Base-by-base conservation (phyloP, 805 yeast genomes). In the Komagataella kurtzmanii region DNA sequence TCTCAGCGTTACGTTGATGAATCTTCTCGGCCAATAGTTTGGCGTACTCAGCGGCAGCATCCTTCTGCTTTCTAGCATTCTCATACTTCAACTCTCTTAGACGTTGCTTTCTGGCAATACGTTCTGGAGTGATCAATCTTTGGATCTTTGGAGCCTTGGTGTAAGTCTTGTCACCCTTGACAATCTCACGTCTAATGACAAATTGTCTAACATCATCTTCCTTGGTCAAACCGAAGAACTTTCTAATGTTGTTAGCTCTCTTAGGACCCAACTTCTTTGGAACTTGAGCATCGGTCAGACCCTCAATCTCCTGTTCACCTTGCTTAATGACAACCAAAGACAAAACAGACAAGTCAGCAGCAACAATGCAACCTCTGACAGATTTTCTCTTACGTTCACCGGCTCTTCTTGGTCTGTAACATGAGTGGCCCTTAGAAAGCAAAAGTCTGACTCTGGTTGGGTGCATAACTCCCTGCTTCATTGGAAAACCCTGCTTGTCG, bases 381-480 rank as follows among this genome's bases (percentile, higher is more conserved):
- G 97, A 88, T 86, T 93, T 93, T 83, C 99, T 90, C 96, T 93
- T 93, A 81, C 99, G 88, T 84, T 93, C 99, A 85, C 99, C 99
- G 62, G 75, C 71, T 80, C 98, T 88, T 83, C 99, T 93, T 76
- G 96, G 95, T 83, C 99, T 91, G 95, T 93, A 93, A 83, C 98
- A 91, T 66, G 97, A 88, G 80, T 79, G 85, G 70, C 91, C 96
- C 78, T 88, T 83, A 65, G 96, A 75, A 72, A 93, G 81, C 72
- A 93, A 83, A 68, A 93, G 83, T 75, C 87, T 89, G 67, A 93
- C 98, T 85, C 99, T 95, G 84, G 95, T 89, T 78, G 99, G 98
- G 81, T 88, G 93, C 83, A 93, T 80, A 62, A 93, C 99, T 85
- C 99, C 99, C 80, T 95, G 99, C 79, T 90, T 93, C 99, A 95